Conservation (phyloP, 352 stramenopile species). For the Pythium coloratum region DNA sequence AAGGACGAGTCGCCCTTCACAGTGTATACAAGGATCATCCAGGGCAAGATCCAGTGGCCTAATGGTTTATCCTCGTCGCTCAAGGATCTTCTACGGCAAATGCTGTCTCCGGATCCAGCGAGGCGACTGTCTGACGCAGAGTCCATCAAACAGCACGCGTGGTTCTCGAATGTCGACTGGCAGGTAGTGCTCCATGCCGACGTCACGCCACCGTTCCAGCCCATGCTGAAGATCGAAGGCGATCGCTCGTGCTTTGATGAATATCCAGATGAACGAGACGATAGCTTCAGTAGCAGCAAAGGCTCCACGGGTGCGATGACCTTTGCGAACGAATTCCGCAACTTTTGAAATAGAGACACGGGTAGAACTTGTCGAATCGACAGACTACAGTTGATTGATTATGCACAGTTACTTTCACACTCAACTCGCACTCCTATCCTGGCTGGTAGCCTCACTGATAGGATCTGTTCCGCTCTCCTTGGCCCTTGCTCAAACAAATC, state of each 20-base stretch:
- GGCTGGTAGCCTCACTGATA: no score
- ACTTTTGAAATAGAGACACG: conserved; percentile 22
- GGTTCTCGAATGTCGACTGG: conserved; percentile 74
- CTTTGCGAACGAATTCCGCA: conserved; percentile 26
- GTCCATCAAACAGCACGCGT: conserved; percentile 58
- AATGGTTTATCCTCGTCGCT: conserved; percentile 41
- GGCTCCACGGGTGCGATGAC: not conserved
- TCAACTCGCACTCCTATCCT: no score
- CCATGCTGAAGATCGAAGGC: conserved; percentile 36
- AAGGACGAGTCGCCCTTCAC: conserved; percentile 87
- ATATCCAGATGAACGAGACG: conserved; percentile 38
- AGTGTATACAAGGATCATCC: conserved; percentile 81
- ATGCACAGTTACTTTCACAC: no score
- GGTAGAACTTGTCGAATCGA: no score
- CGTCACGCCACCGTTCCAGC: conserved; percentile 48
- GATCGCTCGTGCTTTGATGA: conserved; percentile 70
- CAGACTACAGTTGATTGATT: no score
- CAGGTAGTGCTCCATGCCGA: conserved; percentile 43
- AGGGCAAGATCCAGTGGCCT: conserved; percentile 56
- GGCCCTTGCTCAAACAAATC: no score
- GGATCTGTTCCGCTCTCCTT: no score
- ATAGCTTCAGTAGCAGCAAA: not conserved
- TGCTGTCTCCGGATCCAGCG: conserved; percentile 58
- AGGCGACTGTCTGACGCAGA: conserved; percentile 51
- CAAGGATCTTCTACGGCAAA: conserved; percentile 62